Evolutionary conservation across 257 asterid genomes (phyloP), one percentile per base, ranked within the genome.

Genomic region (Penstemon newberryi): DNA sequence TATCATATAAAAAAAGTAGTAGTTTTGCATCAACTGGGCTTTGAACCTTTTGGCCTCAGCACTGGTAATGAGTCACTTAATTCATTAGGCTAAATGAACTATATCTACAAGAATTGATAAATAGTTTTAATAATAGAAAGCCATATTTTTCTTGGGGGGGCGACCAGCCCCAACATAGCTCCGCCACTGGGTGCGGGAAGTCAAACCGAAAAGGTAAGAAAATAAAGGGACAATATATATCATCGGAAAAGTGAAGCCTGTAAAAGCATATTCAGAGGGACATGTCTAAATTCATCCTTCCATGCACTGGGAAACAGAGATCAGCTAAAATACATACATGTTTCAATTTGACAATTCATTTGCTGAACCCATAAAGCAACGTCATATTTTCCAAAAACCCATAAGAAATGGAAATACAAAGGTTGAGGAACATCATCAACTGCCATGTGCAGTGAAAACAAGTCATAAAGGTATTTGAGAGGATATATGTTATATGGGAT

Each of bases 281-380:
- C 40, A 9, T 5, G 41, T 18, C 3, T 40, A 15, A 19, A 11
- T 7, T 65, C 25, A 43, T 62, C 55, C 33, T 2, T 44, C 8
- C 55, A 43, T 43, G 15, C 42, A 62, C 4, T 25, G 4, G 11
- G 13, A 41, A 3, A 40, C 12, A 40, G 4, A 8, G 3, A 62
- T 62, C 40, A 44, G 55, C 13, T 41, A 18, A 62, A 25, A 25
- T 25, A 25, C 43, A n/a, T 5, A 43, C 39, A n/a, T 45, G 38
- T 62, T 65, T 51, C 39, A 13, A 18, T 39, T 53, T 42, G 36
- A 53, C 8, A 57, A 40, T 33, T 39, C 54, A 40, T 42, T 36
- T 51, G 57, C 60, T 51, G 70, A 66, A 40, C 51, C 7, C 42
- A 66, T 41, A 41, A 15, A 42, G 44, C 7, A 54, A 53, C 15